A percentile compares a stretch with the other conserved stretches of the same genome.
These are phyloP conservation scores for Melampsora occidentalis DNA, from an alignment of 1,284 basidiomycete species.

Conservation along the genomic window DNA sequence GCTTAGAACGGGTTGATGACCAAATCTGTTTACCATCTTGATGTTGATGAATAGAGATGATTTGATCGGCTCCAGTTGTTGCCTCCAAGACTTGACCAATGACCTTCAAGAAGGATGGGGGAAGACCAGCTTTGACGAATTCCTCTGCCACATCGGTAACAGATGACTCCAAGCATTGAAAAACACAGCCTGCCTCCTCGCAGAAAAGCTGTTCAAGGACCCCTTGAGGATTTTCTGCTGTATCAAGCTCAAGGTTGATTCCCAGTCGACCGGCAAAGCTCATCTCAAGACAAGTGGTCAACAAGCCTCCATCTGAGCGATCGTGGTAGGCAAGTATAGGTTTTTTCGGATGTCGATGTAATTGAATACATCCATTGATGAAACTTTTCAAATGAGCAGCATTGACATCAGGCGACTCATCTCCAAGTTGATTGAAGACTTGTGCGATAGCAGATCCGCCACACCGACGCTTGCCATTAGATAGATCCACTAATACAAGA, in stretches of 20 bases:
- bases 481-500: constrained; percentile 86
- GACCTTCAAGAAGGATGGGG: constrained; percentile 21
- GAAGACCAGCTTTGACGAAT: constrained; percentile 20
- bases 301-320: constrained; percentile 91
- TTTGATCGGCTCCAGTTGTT: constrained; percentile 60
- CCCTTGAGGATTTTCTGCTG: constrained; percentile 51
- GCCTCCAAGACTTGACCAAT: constrained; percentile 54
- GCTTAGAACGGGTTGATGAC: constrained; percentile 64
- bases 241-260: constrained; percentile 66
- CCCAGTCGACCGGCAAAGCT: constrained; percentile 86
- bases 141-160: constrained; percentile 42
- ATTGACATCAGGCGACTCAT: constrained; percentile 84
- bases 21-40: constrained; percentile 63
- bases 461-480: constrained; percentile 74
- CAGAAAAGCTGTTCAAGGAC: constrained; percentile 76
- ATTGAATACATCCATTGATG: constrained; percentile 69
- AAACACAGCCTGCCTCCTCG: constrained; percentile 89
- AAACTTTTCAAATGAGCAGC: constrained; percentile 73
- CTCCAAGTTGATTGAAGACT: constrained; percentile 87
- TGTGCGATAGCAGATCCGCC: constrained; percentile 95
- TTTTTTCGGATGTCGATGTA: constrained; percentile 62
- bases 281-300: constrained; percentile 93
- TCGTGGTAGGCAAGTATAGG: constrained; percentile 90
- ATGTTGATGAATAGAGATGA: constrained; percentile 64
- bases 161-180: constrained; percentile 72